Percentiles rank a stretch among this genome's conserved stretches.
phyloP scores from a whole-genome alignment of 495 filamentous ascomycete species.

The Talaromyces ruber region DNA sequence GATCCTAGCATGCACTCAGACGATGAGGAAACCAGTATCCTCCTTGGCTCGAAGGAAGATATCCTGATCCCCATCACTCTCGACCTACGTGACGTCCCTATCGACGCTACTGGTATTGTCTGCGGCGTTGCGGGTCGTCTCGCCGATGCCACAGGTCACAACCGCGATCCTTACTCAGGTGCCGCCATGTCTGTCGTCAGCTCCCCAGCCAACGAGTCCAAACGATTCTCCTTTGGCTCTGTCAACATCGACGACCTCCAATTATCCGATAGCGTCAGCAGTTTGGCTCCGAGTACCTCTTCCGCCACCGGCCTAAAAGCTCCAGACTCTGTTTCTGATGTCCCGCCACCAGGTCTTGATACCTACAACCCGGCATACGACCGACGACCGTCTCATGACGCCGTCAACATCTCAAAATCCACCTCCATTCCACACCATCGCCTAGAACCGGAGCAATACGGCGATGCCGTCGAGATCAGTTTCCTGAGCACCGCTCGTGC shows the following conservation, averaged over 20 bases:
- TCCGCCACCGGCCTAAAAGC: conserved; percentile 6
- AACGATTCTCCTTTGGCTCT: conserved; percentile 11
- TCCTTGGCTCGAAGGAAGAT: conserved; percentile 75
- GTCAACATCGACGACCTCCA: conserved; percentile 3
- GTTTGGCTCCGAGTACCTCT: conserved; percentile 8
- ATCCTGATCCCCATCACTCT: conserved; percentile 83
- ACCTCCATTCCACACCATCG: conserved; percentile 17
- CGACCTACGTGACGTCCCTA: conserved; percentile 69
- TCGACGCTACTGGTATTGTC: conserved; percentile 89
- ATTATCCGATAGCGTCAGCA: conserved; percentile 8
- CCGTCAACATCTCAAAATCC: not conserved
- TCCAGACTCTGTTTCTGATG: not conserved
- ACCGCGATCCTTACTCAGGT: conserved; percentile 14
- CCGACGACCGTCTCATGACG: not conserved
- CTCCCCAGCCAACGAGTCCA: conserved; percentile 37
- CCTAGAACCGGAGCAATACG: conserved; percentile 33
- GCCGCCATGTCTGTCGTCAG: conserved; percentile 51
- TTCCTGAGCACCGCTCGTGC: conserved; percentile 86
- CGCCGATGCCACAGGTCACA: conserved; percentile 43
- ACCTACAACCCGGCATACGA: conserved; percentile 4
- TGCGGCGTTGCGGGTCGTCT: conserved; percentile 81
- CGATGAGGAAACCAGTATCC: conserved; percentile 36
- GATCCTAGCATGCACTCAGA: conserved; percentile 9
- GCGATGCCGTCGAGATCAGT: conserved; percentile 69
- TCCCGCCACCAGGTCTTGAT: not conserved